These are phyloP conservation scores for Amanita molliuscula DNA, from an alignment of 768 basidiomycete species.

Conservation along the genomic window DNA sequence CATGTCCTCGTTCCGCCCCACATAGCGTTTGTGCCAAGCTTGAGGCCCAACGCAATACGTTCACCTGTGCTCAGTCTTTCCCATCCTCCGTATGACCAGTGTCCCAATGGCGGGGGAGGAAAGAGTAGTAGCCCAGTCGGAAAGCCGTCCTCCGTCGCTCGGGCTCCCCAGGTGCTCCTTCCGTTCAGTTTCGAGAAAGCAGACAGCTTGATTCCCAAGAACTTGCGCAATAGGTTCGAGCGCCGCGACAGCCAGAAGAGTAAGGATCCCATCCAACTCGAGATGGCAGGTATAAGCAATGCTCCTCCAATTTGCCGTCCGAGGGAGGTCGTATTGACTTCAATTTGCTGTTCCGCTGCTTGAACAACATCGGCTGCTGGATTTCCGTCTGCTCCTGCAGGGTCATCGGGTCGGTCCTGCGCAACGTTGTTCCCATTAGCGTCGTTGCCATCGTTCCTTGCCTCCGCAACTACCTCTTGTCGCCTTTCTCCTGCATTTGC, in stretches of 20 bases:
- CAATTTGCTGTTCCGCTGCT: conserved; percentile 50
- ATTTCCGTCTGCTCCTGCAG: conserved; percentile 17
- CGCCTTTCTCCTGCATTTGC: not conserved
- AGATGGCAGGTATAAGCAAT: conserved; percentile 55
- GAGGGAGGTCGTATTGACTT: conserved; percentile 45
- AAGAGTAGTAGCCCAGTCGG: not conserved
- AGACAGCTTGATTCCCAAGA: conserved; percentile 21
- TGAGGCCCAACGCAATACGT: conserved; percentile 19
- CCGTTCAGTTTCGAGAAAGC: conserved; percentile 9
- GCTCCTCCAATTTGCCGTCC: conserved; percentile 65
- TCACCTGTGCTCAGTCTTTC: conserved; percentile 14
- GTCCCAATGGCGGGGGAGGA: conserved; percentile 13
- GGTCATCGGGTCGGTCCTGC: not conserved
- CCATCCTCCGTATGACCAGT: conserved; percentile 10
- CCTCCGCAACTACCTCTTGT: not conserved
- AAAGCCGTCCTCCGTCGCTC: not conserved
- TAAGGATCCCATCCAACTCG: conserved; percentile 53
- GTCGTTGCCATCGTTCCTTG: conserved; percentile 13
- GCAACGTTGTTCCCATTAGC: conserved; percentile 13
- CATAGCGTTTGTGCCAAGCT: conserved; percentile 34
- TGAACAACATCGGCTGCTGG: conserved; percentile 30
- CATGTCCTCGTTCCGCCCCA: conserved; percentile 52
- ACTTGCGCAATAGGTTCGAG: conserved; percentile 26
- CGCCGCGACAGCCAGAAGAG: conserved; percentile 43
- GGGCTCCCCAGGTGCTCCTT: conserved; percentile 7